A percentile compares a stretch with the other conserved stretches of the same genome.
phyloP scores from a whole-genome alignment of 148 eudicot species.

The Camellia lanceoleosa region DNA sequence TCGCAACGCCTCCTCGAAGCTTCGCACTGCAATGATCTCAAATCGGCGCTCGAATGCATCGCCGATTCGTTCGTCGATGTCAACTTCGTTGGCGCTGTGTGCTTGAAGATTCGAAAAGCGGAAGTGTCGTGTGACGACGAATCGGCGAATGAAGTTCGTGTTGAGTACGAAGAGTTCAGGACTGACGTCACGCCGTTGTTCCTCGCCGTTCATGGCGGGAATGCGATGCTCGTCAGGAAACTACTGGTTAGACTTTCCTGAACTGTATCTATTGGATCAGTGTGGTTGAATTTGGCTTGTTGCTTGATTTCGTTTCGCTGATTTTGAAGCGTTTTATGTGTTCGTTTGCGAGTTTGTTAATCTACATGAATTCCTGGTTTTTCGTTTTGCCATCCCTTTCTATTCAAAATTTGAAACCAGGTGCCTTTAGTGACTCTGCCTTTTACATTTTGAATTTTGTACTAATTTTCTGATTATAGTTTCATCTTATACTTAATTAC shows the following conservation, averaged over 20 bases:
- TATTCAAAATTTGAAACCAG: constrained; percentile 12
- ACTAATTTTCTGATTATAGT: not conserved
- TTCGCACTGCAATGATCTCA: constrained; percentile 41
- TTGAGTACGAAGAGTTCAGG: constrained; percentile 56
- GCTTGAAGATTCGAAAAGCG: constrained; percentile 54
- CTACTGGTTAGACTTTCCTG: constrained; percentile 32
- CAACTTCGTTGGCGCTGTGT: constrained; percentile 66
- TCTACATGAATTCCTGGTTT: not conserved
- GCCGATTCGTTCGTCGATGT: constrained; percentile 66
- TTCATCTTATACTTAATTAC: not conserved
- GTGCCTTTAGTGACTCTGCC: not conserved
- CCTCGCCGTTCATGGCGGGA: constrained; percentile 63
- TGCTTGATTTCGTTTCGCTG: not conserved
- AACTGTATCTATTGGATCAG: not conserved
- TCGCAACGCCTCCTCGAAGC: constrained; percentile 77
- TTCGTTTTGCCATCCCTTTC: not conserved
- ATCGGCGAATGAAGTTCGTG: constrained; percentile 41
- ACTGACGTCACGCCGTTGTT: constrained; percentile 89
- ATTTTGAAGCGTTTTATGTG: not conserved
- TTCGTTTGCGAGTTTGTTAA: not conserved
- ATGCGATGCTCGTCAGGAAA: constrained; percentile 47
- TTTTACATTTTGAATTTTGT: not conserved
- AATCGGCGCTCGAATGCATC: constrained; percentile 39
- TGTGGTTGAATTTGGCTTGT: not conserved
- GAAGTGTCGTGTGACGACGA: constrained; percentile 49